Evolutionary conservation across 257 asterid species (phyloP).

Genomic region (Ocimum tenuiflorum): DNA sequence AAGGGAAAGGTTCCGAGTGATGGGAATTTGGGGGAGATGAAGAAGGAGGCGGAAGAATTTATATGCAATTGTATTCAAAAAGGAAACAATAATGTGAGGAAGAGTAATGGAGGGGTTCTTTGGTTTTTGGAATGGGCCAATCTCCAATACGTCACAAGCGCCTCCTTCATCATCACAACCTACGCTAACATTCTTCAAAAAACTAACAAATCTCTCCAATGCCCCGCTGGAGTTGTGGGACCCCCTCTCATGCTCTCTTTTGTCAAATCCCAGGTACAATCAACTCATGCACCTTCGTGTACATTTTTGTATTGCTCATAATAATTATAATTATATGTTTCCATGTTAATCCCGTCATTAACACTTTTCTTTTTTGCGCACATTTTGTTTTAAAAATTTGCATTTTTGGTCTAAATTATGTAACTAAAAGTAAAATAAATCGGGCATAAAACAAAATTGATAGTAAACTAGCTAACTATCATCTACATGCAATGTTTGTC

Average conservation of each 20-base stretch:
- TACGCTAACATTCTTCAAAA: constrained; percentile 31
- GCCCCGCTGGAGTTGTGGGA: constrained; percentile 24
- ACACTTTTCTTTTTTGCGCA: no score
- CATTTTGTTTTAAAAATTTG: no score
- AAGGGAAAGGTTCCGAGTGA: constrained; percentile 13
- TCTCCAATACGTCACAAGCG: constrained; percentile 47
- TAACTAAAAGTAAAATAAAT: no score
- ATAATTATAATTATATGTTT: no score
- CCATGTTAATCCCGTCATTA: no score
- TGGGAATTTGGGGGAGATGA: constrained; percentile 26
- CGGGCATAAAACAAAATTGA: no score
- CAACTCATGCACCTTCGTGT: no score
- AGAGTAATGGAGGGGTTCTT: constrained; percentile 36
- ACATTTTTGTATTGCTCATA: no score
- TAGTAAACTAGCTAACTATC: no score
- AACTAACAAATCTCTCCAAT: constrained; percentile 15
- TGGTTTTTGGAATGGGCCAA: constrained; percentile 40
- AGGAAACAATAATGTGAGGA: constrained; percentile 23
- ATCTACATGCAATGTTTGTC: no score
- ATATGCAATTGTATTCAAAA: constrained; percentile 59
- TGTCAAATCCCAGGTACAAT: constrained; percentile 38
- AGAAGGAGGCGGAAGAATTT: constrained; percentile 30
- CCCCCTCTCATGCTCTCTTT: constrained; percentile 25
- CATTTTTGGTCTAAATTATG: no score
- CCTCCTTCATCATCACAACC: constrained; percentile 28